Percentiles rank a stretch among this genome's conserved stretches.
Conservation (phyloP, 371 early-diverging fungal genomes). For the Syncephalastrum sp. region DNA sequence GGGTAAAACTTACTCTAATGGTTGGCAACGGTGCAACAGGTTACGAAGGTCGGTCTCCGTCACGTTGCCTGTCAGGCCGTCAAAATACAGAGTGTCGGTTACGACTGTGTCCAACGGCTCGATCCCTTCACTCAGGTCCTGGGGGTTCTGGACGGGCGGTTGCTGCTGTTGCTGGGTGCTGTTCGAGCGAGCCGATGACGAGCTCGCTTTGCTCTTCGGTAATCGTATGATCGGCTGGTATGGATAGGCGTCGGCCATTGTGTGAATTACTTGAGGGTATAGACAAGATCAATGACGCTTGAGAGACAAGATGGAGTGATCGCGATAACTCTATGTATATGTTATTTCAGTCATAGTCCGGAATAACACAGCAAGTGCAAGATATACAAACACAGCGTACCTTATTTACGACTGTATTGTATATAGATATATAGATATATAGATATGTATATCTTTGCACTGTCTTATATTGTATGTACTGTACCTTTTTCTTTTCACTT, state of each 20-base stretch:
- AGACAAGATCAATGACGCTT: too few relatives aligned
- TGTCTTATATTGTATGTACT: too few relatives aligned
- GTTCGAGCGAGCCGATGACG: slow-evolving; percentile 18
- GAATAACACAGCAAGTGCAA: too few relatives aligned
- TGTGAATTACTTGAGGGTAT: not conserved
- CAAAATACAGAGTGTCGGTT: slow-evolving; percentile 40
- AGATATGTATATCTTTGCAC: too few relatives aligned
- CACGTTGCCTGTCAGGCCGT: slow-evolving; percentile 28
- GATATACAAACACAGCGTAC: not conserved
- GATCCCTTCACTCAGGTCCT: slow-evolving; percentile 6
- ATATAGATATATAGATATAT: too few relatives aligned
- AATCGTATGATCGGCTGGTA: slow-evolving; percentile 37
- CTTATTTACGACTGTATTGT: too few relatives aligned
- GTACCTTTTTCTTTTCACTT: not conserved
- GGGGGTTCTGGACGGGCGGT: slow-evolving; percentile 1
- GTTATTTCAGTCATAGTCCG: too few relatives aligned
- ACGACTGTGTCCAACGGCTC: slow-evolving; percentile 33
- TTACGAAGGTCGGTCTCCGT: slow-evolving; percentile 38
- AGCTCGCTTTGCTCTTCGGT: slow-evolving; percentile 38
- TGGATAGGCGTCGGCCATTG: slow-evolving; percentile 32
- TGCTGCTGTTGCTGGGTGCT: slow-evolving; percentile 7
- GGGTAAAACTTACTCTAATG: slow-evolving; percentile 36
- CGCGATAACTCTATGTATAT: too few relatives aligned
- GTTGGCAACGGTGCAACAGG: slow-evolving; percentile 41
- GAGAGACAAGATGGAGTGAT: too few relatives aligned